phyloP scores from a whole-genome alignment of 2,329 filamentous ascomycete genomes.

The Venturiaceae sp. region DNA sequence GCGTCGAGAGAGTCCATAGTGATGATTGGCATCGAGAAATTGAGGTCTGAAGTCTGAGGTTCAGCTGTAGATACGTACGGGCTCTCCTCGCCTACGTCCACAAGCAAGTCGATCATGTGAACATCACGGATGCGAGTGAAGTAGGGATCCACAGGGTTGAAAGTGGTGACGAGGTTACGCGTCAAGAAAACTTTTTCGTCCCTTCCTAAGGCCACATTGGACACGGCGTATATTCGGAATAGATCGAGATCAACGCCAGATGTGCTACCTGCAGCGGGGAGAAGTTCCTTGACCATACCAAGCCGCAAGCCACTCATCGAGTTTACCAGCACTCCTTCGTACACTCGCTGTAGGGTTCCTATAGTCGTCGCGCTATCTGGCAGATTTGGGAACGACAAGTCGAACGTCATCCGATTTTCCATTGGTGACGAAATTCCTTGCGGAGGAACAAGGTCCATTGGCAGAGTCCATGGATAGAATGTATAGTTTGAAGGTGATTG shows the following conservation, averaged over 20 bases:
- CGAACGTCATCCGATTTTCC: conserved; percentile 60
- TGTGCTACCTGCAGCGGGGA: neutral
- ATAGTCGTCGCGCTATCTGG: conserved; percentile 37
- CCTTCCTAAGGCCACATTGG: conserved; percentile 69
- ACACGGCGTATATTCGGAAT: conserved; percentile 72
- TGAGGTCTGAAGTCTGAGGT: neutral
- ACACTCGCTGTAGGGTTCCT: conserved; percentile 45
- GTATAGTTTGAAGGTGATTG: conserved; percentile 66
- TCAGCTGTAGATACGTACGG: neutral
- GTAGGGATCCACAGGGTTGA: conserved; percentile 70
- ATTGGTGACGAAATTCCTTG: conserved; percentile 72
- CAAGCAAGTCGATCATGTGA: conserved; percentile 62
- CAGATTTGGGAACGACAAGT: conserved; percentile 54
- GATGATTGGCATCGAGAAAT: conserved; percentile 7
- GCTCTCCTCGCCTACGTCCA: conserved; percentile 36
- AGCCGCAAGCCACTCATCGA: conserved; percentile 52
- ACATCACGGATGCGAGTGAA: conserved; percentile 71
- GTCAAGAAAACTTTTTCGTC: conserved; percentile 81
- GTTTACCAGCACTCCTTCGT: conserved; percentile 50
- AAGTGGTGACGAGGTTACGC: conserved; percentile 55
- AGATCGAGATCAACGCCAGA: conserved; percentile 23
- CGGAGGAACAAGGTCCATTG: conserved; percentile 59
- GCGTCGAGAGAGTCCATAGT: conserved; percentile 14
- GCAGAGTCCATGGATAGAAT: conserved; percentile 89
- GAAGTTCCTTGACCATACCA: conserved; percentile 56